These are phyloP conservation scores for Lithospermum erythrorhizon DNA, from an alignment of 257 asterid genomes.

Conservation along the genomic window DNA sequence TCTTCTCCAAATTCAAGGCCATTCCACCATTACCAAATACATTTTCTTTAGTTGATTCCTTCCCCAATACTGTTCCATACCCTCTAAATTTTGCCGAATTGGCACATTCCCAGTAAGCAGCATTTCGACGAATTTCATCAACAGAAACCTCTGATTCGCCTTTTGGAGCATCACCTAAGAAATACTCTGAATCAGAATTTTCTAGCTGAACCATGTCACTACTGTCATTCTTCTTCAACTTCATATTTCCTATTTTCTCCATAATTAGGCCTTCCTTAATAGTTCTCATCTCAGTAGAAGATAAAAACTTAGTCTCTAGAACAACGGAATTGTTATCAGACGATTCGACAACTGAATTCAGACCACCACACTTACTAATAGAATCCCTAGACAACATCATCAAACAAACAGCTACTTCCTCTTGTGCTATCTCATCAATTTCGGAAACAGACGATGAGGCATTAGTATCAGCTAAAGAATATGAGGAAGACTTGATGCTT, in stretches of 20 bases:
- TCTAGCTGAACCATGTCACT: slow-evolving; percentile 29
- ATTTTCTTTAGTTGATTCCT: slow-evolving; percentile 11
- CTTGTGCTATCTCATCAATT: slow-evolving; percentile 64
- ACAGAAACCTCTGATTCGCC: slow-evolving; percentile 66
- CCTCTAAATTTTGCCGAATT: slow-evolving; percentile 17
- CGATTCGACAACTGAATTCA: slow-evolving; percentile 67
- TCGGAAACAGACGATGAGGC: slow-evolving; percentile 60
- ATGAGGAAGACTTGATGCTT: slow-evolving; percentile 28
- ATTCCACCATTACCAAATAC: slow-evolving; percentile 18
- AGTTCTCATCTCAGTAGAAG: slow-evolving; percentile 47
- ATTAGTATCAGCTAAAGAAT: slow-evolving; percentile 22
- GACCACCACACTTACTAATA: slow-evolving; percentile 42
- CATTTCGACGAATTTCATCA: slow-evolving; percentile 27
- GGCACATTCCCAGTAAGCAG: slow-evolving; percentile 15
- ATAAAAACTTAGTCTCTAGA: slow-evolving; percentile 58
- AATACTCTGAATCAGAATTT: slow-evolving; percentile 82
- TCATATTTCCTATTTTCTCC: slow-evolving; percentile 21
- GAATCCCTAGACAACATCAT: slow-evolving; percentile 81
- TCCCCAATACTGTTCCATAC: slow-evolving; percentile 23
- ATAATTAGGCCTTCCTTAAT: slow-evolving; percentile 17
- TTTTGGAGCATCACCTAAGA: slow-evolving; percentile 57
- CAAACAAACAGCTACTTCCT: slow-evolving; percentile 71
- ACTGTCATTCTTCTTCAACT: slow-evolving; percentile 23
- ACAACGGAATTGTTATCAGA: slow-evolving; percentile 84
- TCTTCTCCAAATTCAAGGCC: slow-evolving; percentile 17